Base-by-base conservation (phyloP, 139 green algal genomes). In the Coelastrella sp. region DNA sequence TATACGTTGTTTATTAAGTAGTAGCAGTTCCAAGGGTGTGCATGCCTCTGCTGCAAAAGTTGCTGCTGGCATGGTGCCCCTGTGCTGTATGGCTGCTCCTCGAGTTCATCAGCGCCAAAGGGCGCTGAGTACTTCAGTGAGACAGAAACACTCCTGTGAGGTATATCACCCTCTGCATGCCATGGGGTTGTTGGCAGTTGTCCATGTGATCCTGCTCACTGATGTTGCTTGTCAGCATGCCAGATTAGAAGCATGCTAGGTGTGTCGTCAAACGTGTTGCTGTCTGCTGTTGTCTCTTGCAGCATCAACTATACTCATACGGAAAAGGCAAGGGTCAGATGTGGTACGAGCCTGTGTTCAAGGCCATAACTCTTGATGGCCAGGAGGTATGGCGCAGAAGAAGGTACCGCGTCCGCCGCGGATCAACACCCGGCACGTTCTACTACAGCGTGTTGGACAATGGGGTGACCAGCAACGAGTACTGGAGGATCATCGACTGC, bases 271-370 rank as follows among this genome's bases (percentile, higher is more conserved):
- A 23, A 1, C 48, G 17, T 57, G 48, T 57, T 11, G 13, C 27
- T 95, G 19, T 98, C 98, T 85, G 96, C 98, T 86, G 93, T 95
- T 79, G 98, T 87, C 93, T 94, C 13, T 96, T 92, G 89, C 96
- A 99, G 85, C 93, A 94, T 81, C 92, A 95, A 86, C 64, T 92
- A 32, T 99, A 94, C 69, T 99, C 98, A 85, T 82, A 85, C 0
- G 96, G 94, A 23, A 97, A 96, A 79, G 94, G 88, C 13, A 90
- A 87, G 27, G 88, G 86, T 17, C 86, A 74, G 59, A 87, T 99
- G 83, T 98, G 96, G 96, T 96, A 98, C 79, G 92, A 96, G 60
- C 94, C 94, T 21, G 87, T 96, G 0, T 96, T 96, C 79, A 93
- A 96, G 85, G 95, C 94, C 15, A 90, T 91, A 15, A 98, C 90